Base-by-base conservation (phyloP, 306 rosid genomes). In the Quercus ilex region DNA sequence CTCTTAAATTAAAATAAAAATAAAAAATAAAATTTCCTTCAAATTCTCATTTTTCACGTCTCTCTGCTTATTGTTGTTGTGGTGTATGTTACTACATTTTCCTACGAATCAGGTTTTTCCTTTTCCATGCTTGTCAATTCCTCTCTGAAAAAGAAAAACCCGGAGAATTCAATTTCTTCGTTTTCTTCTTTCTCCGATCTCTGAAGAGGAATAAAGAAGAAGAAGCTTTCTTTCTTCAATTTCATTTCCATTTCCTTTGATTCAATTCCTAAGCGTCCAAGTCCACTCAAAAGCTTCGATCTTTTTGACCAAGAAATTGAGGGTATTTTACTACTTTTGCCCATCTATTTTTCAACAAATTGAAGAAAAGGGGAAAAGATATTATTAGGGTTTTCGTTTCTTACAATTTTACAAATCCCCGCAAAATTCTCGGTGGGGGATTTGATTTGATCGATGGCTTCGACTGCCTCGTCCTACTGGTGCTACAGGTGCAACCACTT, bases 401-500 rank as follows among this genome's bases (percentile, higher is more conserved):
- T 73, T 46, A 63, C 74, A 56, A 31, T 31, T 25, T 3, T 71
- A 23, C 5, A 5, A 18, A 20, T 74, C 17, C 55, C 25, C 56
- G 25, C 17, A 49, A 3, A 74, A 14, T 77, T 78, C 26, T 74
- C 26, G 38, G 46, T 41, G 38, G 43, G n/a, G 59, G 56, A 52
- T 26, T 76, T 17, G 23, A 30, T 38, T 38, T 38, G 46, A 49
- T 59, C 53, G 51, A 89, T 91, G 91, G 89, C 88, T 20, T 79
- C 90, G 5, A 23, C 77, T 13, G 85, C 80, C 74, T 79, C 92
- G 38, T 84, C 91, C 1, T 91, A 73, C 73, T 86, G 91, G 93
- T 89, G 91, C 76, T 86, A 89, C 83, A 71, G 92, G 68, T 91
- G 93, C 84, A 83, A 78, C 58, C 89, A 81, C 11, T 71, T 80